Conservation (phyloP, 2,329 filamentous ascomycete species). For the Arthroderma sp. region DNA sequence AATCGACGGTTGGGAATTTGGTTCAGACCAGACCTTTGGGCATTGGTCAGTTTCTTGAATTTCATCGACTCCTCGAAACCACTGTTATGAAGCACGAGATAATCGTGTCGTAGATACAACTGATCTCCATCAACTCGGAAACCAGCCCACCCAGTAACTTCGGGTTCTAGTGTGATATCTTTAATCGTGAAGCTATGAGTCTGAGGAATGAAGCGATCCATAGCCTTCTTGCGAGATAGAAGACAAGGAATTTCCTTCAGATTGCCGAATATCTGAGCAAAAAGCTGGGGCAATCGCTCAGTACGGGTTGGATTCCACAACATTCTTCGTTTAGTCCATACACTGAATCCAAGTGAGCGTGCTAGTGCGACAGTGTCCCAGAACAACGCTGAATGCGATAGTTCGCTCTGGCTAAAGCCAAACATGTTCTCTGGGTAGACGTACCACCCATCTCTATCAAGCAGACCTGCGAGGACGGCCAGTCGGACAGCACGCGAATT, state of each 20-base stretch:
- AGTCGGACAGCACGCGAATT: constrained; percentile 14
- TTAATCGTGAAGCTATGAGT: constrained; percentile 30
- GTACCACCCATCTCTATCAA: constrained; percentile 12
- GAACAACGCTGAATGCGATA: constrained; percentile 10
- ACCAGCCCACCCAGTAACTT: constrained; percentile 39
- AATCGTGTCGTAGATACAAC: constrained; percentile 40
- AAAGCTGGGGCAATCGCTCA: constrained; percentile 6
- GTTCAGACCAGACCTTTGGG: constrained; percentile 89
- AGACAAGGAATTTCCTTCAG: constrained; percentile 16
- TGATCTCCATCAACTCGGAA: constrained; percentile 43
- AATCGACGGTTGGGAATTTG: constrained; percentile 98
- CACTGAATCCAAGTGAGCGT: constrained; percentile 12
- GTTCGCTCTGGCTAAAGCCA: constrained; percentile 12
- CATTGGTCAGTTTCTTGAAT: constrained; percentile 98
- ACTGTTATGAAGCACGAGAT: constrained; percentile 38
- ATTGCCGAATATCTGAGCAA: constrained; percentile 15
- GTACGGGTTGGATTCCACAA: constrained; percentile 5
- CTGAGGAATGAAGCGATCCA: constrained; percentile 17
- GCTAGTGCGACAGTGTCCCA: constrained; percentile 14
- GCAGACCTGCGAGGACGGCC: constrained; percentile 11
- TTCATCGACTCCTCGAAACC: constrained; percentile 63
- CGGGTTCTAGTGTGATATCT: constrained; percentile 34
- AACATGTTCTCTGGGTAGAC: constrained; percentile 10
- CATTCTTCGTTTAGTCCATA: constrained; percentile 7
- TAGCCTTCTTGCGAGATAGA: constrained; percentile 13